A percentile compares a stretch with the other conserved stretches of the same genome.
Evolutionary conservation across 306 rosid species (phyloP).

Genomic region (Cicer chorassanicum): DNA sequence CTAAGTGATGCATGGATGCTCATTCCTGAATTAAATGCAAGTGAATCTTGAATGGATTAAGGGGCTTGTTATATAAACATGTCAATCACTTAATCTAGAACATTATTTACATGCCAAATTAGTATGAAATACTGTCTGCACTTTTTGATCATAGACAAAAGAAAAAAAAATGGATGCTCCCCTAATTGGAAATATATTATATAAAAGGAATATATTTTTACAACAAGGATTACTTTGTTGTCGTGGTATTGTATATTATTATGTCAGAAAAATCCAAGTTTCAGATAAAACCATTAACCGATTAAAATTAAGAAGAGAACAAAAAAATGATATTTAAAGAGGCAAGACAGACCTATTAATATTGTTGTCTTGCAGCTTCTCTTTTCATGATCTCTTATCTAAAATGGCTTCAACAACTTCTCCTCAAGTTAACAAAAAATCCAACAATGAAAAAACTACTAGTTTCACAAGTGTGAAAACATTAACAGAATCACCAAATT

Average conservation of each 20-base stretch:
- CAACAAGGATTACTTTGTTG: no score
- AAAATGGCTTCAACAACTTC: conserved; percentile 46
- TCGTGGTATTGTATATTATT: no score
- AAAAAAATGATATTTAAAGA: neutral
- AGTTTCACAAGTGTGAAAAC: conserved; percentile 48
- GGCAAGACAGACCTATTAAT: neutral
- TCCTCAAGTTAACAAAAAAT: conserved; percentile 12
- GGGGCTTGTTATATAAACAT: neutral
- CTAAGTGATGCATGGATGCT: conserved; percentile 7
- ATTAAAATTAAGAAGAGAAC: conserved; percentile 2
- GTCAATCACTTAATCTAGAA: neutral
- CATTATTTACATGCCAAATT: no score
- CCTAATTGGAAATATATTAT: no score
- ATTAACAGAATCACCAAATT: conserved; percentile 49
- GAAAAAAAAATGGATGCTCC: neutral
- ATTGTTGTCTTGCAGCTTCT: neutral
- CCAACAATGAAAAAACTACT: neutral
- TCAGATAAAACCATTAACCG: conserved; percentile 29
- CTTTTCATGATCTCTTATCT: neutral
- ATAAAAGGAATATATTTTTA: no score
- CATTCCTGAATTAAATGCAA: conserved; percentile 9
- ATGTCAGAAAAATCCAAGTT: neutral
- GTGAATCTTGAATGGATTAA: neutral
- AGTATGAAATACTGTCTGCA: no score
- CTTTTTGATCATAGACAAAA: no score